phyloP scores from a whole-genome alignment of 176 grass and related monocot genomes.

The Oryza glaberrima region DNA sequence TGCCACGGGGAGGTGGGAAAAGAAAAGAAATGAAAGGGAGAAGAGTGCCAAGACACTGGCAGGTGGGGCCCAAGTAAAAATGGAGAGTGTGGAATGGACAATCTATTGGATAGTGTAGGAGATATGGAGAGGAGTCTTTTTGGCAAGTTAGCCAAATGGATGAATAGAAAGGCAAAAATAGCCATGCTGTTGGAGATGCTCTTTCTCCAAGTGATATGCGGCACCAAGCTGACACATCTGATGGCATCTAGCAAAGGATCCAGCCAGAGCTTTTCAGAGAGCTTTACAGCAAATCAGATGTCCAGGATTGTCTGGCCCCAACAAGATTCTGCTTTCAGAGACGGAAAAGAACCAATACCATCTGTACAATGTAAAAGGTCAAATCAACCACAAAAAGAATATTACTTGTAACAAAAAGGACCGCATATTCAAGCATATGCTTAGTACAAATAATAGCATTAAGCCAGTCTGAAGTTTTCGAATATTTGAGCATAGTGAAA shows the following conservation, averaged over 20 bases:
- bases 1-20: too few relatives aligned
- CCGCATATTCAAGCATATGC: not conserved
- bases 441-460: slow-evolving; percentile 13
- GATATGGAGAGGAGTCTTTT: too few relatives aligned
- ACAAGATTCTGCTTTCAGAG: not conserved
- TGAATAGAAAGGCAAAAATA: too few relatives aligned
- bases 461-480: not conserved
- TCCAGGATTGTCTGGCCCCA: not conserved
- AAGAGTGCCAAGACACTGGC: too few relatives aligned
- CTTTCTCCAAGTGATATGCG: too few relatives aligned
- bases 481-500: slow-evolving; percentile 16
- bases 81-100: too few relatives aligned
- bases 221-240: not conserved
- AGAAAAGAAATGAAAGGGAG: too few relatives aligned
- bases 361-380: not conserved
- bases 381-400: not conserved
- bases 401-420: slow-evolving; percentile 5
- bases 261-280: not conserved
- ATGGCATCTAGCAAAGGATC: not conserved
- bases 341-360: not conserved
- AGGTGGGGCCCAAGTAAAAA: too few relatives aligned
- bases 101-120: too few relatives aligned
- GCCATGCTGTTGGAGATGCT: too few relatives aligned
- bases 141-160: too few relatives aligned
- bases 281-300: not conserved